Percentiles rank a stretch among this genome's conserved stretches.
Evolutionary conservation across 805 yeast genomes (phyloP).

Genomic region (Kodamaea lidongshanica): DNA sequence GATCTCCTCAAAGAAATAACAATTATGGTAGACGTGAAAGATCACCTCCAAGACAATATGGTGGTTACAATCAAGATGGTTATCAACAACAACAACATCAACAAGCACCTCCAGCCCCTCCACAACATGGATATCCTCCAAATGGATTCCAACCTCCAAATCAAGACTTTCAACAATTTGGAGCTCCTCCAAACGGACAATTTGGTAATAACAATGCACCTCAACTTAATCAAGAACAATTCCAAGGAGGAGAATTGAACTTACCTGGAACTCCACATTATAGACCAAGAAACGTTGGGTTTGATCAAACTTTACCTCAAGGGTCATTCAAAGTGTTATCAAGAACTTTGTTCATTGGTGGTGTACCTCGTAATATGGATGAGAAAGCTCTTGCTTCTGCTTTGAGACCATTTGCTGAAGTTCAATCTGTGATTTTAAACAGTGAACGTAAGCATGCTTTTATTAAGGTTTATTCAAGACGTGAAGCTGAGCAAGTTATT

Average conservation of each 20-base stretch:
- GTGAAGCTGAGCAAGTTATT: conserved; percentile 82
- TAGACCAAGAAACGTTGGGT: conserved; percentile 66
- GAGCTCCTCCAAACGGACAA: conserved; percentile 1
- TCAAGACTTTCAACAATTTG: conserved; percentile 3
- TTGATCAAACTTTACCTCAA: conserved; percentile 66
- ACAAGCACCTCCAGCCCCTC: conserved; percentile 1
- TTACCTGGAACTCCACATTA: conserved; percentile 67
- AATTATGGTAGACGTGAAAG: conserved; percentile 20
- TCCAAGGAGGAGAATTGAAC: conserved; percentile 52
- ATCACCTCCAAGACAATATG: conserved; percentile 22
- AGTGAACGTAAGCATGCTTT: conserved; percentile 92
- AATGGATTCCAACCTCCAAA: conserved; percentile 1
- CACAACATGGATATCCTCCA: conserved; percentile 7
- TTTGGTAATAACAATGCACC: neutral
- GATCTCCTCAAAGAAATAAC: conserved; percentile 41
- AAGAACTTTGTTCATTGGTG: conserved; percentile 91
- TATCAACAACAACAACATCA: conserved; percentile 11
- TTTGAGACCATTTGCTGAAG: conserved; percentile 81
- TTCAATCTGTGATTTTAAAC: conserved; percentile 84
- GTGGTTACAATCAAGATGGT: neutral
- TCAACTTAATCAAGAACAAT: conserved; percentile 7
- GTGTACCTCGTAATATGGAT: conserved; percentile 78
- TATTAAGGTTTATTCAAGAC: conserved; percentile 86
- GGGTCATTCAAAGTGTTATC: conserved; percentile 79
- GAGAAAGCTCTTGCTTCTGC: conserved; percentile 64